These are phyloP conservation scores for Rutstroemia sp. DNA, from an alignment of 2,329 filamentous ascomycete species.

Conservation along the genomic window DNA sequence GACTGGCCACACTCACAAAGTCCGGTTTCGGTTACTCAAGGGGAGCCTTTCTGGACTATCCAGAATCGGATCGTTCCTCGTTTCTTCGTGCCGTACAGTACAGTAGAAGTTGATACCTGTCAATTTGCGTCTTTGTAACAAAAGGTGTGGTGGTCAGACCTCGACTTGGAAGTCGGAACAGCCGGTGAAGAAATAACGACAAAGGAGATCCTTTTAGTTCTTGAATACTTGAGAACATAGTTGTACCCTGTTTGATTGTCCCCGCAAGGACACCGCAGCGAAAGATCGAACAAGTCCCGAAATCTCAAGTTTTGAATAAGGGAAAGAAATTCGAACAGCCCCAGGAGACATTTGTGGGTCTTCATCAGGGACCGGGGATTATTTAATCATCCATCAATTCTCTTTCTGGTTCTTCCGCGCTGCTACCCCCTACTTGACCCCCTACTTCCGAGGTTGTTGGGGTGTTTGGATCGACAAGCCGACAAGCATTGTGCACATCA, in stretches of 20 bases:
- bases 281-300: not conserved
- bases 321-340: not conserved
- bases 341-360: not conserved
- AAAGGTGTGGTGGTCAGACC: conserved; percentile 14
- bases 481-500: too few relatives aligned
- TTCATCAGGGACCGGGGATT: not conserved
- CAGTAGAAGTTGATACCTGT: not conserved
- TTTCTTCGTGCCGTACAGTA: not conserved
- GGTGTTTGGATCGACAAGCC: too few relatives aligned
- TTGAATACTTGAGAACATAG: not conserved
- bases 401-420: too few relatives aligned
- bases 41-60: not conserved
- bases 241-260: not conserved
- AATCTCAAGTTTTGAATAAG: not conserved
- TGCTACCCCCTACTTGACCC: too few relatives aligned
- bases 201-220: not conserved
- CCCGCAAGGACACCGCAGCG: not conserved
- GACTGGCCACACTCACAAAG: not conserved
- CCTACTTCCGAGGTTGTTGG: too few relatives aligned
- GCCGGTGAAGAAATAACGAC: not conserved
- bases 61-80: not conserved
- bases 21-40: not conserved
- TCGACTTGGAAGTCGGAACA: not conserved
- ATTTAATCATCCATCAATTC: not conserved
- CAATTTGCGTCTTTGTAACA: not conserved